Percentiles rank a stretch among this genome's conserved stretches.
phyloP scores from a whole-genome alignment of 257 asterid genomes.

The Solanum pimpinellifolium region DNA sequence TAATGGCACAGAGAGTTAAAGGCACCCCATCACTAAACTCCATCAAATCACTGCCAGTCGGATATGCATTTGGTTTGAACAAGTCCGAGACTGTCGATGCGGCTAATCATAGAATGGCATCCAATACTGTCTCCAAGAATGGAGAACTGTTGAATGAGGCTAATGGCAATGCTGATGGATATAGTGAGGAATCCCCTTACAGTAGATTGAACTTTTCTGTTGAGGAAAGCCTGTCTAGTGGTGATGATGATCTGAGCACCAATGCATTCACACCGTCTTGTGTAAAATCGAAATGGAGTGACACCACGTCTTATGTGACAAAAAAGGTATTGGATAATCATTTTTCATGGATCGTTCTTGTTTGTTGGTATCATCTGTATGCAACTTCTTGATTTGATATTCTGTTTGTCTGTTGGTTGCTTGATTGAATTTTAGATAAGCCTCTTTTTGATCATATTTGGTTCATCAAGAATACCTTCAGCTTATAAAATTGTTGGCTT shows the following conservation, averaged over 20 bases:
- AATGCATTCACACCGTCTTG: slow-evolving; percentile 15
- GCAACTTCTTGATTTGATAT: background rate
- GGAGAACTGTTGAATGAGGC: slow-evolving; percentile 23
- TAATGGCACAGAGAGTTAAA: slow-evolving; percentile 43
- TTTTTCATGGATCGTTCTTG: background rate
- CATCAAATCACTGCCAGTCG: slow-evolving; percentile 67
- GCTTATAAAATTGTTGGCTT: background rate
- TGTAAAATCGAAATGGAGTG: slow-evolving; percentile 68
- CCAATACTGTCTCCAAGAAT: slow-evolving; percentile 28
- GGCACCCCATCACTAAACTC: slow-evolving; percentile 40
- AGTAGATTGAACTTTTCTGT: slow-evolving; percentile 32
- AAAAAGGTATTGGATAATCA: slow-evolving; percentile 47
- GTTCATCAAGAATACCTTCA: background rate
- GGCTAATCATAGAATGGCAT: slow-evolving; percentile 10
- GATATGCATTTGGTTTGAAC: slow-evolving; percentile 25
- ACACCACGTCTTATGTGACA: slow-evolving; percentile 54
- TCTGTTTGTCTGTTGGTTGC: background rate
- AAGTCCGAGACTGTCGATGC: slow-evolving; percentile 7
- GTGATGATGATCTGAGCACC: slow-evolving; percentile 38
- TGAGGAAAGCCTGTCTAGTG: slow-evolving; percentile 32
- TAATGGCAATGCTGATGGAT: slow-evolving; percentile 27
- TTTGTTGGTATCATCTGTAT: background rate
- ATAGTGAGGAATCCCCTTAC: slow-evolving; percentile 73
- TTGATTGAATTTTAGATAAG: background rate
- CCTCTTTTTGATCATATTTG: background rate